A percentile compares a stretch with the other conserved stretches of the same genome.
phyloP scores from a whole-genome alignment of 257 asterid genomes.

The Salvia hispanica region DNA sequence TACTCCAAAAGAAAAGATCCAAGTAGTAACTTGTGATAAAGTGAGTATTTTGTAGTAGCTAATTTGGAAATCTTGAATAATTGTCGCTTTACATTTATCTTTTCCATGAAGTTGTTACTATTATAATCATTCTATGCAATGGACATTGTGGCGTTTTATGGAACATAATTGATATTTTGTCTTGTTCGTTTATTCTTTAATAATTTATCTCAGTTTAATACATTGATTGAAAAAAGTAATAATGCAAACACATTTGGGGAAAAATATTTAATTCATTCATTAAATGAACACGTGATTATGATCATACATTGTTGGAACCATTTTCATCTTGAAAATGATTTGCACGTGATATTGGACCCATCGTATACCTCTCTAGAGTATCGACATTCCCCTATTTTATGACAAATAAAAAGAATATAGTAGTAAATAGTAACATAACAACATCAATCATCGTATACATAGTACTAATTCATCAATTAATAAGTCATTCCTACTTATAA shows the following conservation, averaged over 20 bases:
- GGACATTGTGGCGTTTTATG: too few relatives aligned
- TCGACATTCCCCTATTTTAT: conserved; percentile 18
- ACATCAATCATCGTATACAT: background rate
- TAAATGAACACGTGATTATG: conserved; percentile 66
- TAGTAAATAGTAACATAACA: too few relatives aligned
- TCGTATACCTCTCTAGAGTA: conserved; percentile 1
- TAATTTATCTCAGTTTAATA: background rate
- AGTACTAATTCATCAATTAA: background rate
- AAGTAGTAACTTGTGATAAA: too few relatives aligned
- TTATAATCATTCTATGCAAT: too few relatives aligned
- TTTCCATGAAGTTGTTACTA: too few relatives aligned
- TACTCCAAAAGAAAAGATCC: too few relatives aligned
- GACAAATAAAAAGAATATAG: background rate
- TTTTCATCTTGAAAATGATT: conserved; percentile 50
- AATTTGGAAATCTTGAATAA: too few relatives aligned
- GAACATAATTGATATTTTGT: too few relatives aligned
- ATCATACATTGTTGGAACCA: conserved; percentile 52
- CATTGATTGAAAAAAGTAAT: conserved; percentile 5
- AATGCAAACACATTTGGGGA: background rate
- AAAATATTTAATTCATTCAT: conserved; percentile 35
- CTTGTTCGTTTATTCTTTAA: too few relatives aligned
- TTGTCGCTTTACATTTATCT: too few relatives aligned
- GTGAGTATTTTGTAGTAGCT: too few relatives aligned
- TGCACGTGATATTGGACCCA: conserved; percentile 65
- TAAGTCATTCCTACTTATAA: too few relatives aligned